Conservation (phyloP, 495 filamentous ascomycete genomes). For the Barbatosphaeria neglecta region DNA sequence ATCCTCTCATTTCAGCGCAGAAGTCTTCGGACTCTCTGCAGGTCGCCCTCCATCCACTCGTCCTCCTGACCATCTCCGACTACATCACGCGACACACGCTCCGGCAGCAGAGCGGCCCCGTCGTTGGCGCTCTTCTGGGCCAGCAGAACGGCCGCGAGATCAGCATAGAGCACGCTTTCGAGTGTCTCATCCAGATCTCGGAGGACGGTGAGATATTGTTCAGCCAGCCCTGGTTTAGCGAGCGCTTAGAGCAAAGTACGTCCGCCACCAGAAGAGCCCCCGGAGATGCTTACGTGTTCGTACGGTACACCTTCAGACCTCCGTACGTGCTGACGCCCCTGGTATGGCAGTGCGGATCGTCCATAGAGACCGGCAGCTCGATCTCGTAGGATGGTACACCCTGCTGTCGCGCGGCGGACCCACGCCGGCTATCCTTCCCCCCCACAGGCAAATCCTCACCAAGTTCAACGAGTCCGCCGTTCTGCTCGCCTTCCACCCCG, state of each 20-base stretch:
- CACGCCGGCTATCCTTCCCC: slow-evolving; percentile 48
- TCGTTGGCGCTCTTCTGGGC: slow-evolving; percentile 79
- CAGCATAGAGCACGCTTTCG: slow-evolving; percentile 86
- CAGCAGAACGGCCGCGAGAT: slow-evolving; percentile 84
- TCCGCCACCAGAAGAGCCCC: no score
- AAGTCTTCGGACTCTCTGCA: slow-evolving; percentile 63
- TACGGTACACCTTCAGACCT: not conserved
- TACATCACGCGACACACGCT: slow-evolving; percentile 85
- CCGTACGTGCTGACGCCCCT: not conserved
- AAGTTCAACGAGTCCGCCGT: slow-evolving; percentile 76
- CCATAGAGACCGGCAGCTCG: slow-evolving; percentile 68
- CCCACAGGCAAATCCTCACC: slow-evolving; percentile 65
- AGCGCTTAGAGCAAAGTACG: slow-evolving; percentile 76
- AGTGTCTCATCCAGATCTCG: slow-evolving; percentile 44
- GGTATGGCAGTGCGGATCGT: slow-evolving; percentile 63
- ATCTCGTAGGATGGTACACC: slow-evolving; percentile 95
- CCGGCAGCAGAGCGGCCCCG: slow-evolving; percentile 57
- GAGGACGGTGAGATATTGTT: slow-evolving; percentile 41
- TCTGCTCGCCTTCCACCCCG: slow-evolving; percentile 72
- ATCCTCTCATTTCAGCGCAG: slow-evolving; percentile 37
- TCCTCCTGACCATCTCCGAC: slow-evolving; percentile 92
- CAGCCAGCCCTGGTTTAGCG: slow-evolving; percentile 61
- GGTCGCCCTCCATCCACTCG: slow-evolving; percentile 83
- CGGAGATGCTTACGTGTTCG: no score
- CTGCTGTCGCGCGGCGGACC: slow-evolving; percentile 65